These are phyloP conservation scores for Ustilago shanxiensis DNA, from an alignment of 1,284 basidiomycete genomes.

Conservation along the genomic window DNA sequence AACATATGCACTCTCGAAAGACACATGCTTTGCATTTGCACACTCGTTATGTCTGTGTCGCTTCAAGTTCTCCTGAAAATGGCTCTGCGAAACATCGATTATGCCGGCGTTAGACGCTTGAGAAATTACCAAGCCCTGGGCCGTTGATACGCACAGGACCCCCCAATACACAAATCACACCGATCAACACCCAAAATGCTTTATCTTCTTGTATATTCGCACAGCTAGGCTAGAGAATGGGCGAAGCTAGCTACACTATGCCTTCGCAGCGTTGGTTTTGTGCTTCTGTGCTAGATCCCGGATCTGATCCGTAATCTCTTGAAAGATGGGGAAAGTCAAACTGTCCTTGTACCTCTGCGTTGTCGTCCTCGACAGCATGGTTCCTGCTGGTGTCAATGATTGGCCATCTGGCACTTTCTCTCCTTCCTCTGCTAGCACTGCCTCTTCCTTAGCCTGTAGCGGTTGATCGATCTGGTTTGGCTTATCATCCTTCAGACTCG, in stretches of 20 bases:
- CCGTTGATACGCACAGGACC: too few relatives aligned
- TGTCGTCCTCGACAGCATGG: slow-evolving; percentile 57
- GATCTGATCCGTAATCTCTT: slow-evolving; percentile 57
- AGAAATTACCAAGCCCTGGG: too few relatives aligned
- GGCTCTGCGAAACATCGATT: too few relatives aligned
- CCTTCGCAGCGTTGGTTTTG: neutral
- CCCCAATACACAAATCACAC: neutral
- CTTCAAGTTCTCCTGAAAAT: neutral
- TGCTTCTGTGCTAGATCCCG: slow-evolving; percentile 26
- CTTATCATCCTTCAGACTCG: slow-evolving; percentile 6
- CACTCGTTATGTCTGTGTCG: neutral
- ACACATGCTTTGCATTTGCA: slow-evolving; percentile 3
- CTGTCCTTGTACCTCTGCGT: slow-evolving; percentile 61
- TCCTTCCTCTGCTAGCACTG: neutral
- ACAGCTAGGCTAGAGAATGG: neutral
- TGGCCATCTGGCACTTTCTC: neutral
- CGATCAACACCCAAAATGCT: neutral
- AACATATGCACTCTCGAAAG: slow-evolving; percentile 13
- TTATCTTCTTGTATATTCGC: neutral
- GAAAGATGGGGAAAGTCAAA: slow-evolving; percentile 67
- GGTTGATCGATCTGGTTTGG: slow-evolving; percentile 22
- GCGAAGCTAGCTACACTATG: neutral
- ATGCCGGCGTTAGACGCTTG: too few relatives aligned
- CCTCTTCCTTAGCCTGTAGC: neutral
- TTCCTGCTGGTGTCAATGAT: slow-evolving; percentile 43